phyloP scores from a whole-genome alignment of 352 stramenopile genomes.

The Thalassiosira livingstoniorum region DNA sequence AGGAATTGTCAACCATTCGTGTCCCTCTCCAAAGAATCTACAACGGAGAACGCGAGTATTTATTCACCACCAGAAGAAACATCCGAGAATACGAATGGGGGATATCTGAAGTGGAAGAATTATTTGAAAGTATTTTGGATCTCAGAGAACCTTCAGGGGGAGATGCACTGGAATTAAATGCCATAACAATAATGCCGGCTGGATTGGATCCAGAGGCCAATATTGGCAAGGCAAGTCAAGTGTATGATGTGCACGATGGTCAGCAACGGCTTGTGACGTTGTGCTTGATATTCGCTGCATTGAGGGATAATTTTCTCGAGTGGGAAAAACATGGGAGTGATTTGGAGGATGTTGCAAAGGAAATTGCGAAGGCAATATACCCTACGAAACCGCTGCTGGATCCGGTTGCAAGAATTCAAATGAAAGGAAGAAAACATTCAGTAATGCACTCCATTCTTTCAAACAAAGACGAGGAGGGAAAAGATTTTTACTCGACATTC shows the following conservation, averaged over 20 bases:
- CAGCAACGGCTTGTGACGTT: slow-evolving; percentile 11
- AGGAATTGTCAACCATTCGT: too few species aligned
- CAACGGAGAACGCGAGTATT: slow-evolving; percentile 8
- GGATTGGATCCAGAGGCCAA: background rate
- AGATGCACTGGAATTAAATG: background rate
- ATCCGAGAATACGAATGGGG: slow-evolving; percentile 20
- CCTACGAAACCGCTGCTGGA: background rate
- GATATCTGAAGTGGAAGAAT: slow-evolving; percentile 5
- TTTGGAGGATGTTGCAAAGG: slow-evolving; percentile 10
- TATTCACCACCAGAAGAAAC: slow-evolving; percentile 23
- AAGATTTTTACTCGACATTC: background rate
- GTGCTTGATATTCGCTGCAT: slow-evolving; percentile 13
- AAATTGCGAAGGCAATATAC: slow-evolving; percentile 13
- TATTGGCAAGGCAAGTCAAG: slow-evolving; percentile 10
- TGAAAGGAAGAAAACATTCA: background rate
- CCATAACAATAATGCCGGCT: slow-evolving; percentile 13
- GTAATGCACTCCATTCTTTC: slow-evolving; percentile 2
- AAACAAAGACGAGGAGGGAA: background rate
- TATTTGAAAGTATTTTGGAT: slow-evolving; percentile 24
- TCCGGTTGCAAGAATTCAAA: background rate
- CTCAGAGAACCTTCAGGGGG: background rate
- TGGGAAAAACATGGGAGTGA: background rate
- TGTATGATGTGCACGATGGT: slow-evolving; percentile 24
- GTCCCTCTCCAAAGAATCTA: slow-evolving; percentile 5
- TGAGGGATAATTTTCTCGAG: slow-evolving; percentile 20